phyloP scores from a whole-genome alignment of 2,329 filamentous ascomycete species.

The Colletotrichum coccodes region DNA sequence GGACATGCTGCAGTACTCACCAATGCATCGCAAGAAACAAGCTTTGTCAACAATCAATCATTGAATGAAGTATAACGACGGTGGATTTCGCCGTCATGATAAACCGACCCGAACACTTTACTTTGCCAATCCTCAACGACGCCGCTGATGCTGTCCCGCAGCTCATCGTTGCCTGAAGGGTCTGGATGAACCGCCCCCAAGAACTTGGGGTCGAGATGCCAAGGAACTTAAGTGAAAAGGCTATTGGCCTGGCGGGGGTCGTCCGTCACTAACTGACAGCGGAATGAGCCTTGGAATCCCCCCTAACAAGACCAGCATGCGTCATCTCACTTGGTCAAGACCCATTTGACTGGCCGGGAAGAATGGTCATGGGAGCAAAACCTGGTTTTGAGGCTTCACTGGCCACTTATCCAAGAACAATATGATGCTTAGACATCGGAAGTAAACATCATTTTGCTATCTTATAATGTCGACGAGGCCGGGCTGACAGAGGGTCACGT shows the following conservation, averaged over 20 bases:
- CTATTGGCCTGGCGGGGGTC: slow-evolving; percentile 2
- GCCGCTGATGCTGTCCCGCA: background rate
- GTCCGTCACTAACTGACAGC: background rate
- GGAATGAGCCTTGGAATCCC: background rate
- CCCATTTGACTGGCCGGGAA: background rate
- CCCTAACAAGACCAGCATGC: background rate
- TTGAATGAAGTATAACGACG: background rate
- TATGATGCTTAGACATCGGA: background rate
- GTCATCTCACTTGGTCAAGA: slow-evolving; percentile 9
- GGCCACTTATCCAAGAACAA: background rate
- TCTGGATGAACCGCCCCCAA: slow-evolving; percentile 1
- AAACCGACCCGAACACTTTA: background rate
- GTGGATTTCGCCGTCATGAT: background rate
- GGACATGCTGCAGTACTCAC: no score
- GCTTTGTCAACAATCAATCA: no score
- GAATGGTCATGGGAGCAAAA: background rate
- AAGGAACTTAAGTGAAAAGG: background rate
- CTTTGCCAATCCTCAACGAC: background rate
- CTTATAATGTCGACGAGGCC: background rate
- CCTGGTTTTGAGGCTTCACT: background rate
- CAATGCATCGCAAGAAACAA: no score
- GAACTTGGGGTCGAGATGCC: slow-evolving; percentile 3
- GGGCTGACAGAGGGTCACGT: no score
- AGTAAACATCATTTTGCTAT: background rate
- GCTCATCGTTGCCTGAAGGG: background rate